Evolutionary conservation across 73 alveolate genomes (phyloP).

Genomic region (Paramecium biaurelia): DNA sequence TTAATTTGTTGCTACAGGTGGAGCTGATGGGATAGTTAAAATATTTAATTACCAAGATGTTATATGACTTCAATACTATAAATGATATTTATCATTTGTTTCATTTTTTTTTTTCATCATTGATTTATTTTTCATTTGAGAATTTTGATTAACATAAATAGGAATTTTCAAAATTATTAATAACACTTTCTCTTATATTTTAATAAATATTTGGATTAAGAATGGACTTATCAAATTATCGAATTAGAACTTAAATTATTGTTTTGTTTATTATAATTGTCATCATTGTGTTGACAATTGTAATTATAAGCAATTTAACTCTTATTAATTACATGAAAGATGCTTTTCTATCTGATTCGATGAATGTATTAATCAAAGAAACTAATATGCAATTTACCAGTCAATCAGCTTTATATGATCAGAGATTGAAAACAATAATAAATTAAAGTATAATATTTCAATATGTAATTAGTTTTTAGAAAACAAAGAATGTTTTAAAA

Average conservation of each 20-base stretch:
- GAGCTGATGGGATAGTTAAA: slow-evolving; percentile 67
- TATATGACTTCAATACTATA: background rate
- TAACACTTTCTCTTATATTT: background rate
- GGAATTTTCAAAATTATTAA: background rate
- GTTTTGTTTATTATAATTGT: background rate
- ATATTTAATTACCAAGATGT: slow-evolving; percentile 37
- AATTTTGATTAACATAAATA: background rate
- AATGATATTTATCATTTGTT: slow-evolving; percentile 16
- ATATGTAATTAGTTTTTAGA: background rate
- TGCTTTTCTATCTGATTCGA: background rate
- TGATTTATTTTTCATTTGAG: background rate
- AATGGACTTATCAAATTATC: background rate
- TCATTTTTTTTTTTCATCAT: background rate
- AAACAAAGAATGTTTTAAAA: background rate
- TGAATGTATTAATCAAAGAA: background rate
- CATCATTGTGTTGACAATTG: background rate
- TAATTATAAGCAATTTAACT: background rate
- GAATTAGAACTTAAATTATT: background rate
- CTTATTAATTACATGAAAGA: background rate
- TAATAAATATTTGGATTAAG: background rate
- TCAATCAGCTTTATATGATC: background rate
- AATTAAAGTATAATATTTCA: background rate
- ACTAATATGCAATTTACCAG: background rate
- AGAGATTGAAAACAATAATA: slow-evolving; percentile 1
- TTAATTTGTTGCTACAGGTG: slow-evolving; percentile 35